These are phyloP conservation scores for Taphrina pruni DNA, from an alignment of 1,139 yeast genomes.

Conservation along the genomic window DNA sequence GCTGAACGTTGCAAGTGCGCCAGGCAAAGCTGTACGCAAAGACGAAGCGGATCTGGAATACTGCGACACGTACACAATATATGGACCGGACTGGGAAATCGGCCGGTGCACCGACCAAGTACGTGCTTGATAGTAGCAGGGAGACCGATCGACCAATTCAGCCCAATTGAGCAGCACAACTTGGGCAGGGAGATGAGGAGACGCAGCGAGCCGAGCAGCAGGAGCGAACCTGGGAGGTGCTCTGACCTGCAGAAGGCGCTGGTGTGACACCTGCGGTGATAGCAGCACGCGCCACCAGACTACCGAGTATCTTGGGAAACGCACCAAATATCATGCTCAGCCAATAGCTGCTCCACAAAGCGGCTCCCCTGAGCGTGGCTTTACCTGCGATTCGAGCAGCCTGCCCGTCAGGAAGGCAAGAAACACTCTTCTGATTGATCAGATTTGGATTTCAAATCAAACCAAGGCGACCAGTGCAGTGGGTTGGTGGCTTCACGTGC, in stretches of 20 bases:
- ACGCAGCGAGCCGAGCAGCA: conserved; percentile 2
- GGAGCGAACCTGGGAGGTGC: background rate
- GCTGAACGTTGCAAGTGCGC: no score
- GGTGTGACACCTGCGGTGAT: background rate
- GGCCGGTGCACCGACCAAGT: no score
- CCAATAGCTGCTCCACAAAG: background rate
- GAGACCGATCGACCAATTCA: conserved; percentile 8
- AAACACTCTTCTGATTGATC: background rate
- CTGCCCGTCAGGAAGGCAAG: no score
- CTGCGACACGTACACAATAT: conserved; percentile 1
- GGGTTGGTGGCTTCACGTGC: no score
- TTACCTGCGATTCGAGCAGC: no score
- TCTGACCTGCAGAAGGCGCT: conserved; percentile 1
- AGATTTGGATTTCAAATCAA: conserved; percentile 13
- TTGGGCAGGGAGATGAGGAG: background rate
- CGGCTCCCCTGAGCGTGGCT: background rate
- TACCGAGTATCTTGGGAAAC: background rate
- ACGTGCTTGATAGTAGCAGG: background rate
- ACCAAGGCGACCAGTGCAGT: background rate
- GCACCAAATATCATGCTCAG: background rate
- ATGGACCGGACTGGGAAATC: background rate
- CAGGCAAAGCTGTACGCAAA: background rate
- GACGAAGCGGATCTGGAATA: background rate
- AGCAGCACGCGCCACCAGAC: background rate
- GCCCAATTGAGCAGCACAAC: background rate